Evolutionary conservation across 139 green algal genomes (phyloP).

Genomic region (Coelastrella sp.): DNA sequence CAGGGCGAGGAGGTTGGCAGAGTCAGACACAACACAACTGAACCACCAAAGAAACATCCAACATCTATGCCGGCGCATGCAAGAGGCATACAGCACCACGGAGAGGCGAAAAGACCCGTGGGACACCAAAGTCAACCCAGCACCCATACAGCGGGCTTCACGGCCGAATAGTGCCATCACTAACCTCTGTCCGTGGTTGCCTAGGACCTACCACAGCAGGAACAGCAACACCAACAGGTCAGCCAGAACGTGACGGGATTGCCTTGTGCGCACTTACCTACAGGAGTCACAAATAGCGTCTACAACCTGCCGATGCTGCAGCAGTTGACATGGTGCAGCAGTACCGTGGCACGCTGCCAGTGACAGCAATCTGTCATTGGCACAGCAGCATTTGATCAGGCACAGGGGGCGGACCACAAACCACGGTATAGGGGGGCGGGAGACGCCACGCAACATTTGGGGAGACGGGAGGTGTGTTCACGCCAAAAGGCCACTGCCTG

Average conservation of each 20-base stretch:
- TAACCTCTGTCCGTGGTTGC: constrained; percentile 1
- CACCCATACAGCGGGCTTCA: neutral
- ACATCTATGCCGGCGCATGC: neutral
- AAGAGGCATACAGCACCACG: neutral
- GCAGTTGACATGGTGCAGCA: no score
- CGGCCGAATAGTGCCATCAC: neutral
- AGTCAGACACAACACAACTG: constrained; percentile 9
- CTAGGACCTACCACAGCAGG: neutral
- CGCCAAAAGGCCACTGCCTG: no score
- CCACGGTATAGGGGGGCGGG: no score
- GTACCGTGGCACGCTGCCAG: no score
- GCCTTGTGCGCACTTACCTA: neutral
- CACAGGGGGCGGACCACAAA: no score
- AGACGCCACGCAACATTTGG: no score
- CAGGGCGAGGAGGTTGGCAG: constrained; percentile 29
- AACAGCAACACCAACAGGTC: neutral
- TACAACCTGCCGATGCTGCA: no score
- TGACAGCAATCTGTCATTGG: no score
- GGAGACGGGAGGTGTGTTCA: no score
- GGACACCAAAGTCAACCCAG: neutral
- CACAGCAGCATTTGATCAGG: no score
- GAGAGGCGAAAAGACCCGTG: constrained; percentile 7
- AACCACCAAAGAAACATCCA: constrained; percentile 39
- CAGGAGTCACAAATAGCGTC: neutral
- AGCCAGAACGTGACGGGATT: no score